These are phyloP conservation scores for Apophysomyces ossiformis DNA, from an alignment of 371 early-diverging fungal genomes.

Conservation along the genomic window DNA sequence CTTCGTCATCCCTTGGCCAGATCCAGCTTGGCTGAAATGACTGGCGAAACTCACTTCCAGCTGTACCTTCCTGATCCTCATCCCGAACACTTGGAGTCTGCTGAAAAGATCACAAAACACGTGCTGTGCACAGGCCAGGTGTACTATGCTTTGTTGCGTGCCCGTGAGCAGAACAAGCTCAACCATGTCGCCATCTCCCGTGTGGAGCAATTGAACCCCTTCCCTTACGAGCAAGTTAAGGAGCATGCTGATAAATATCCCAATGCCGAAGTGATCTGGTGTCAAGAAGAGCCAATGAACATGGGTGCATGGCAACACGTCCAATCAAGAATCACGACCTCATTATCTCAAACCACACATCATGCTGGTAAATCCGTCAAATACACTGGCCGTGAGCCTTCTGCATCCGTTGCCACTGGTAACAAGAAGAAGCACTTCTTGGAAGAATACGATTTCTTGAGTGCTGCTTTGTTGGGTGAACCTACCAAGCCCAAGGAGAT, in stretches of 20 bases:
- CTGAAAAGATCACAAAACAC: slow-evolving; percentile 83
- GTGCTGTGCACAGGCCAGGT: slow-evolving; percentile 96
- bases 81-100: slow-evolving; percentile 73
- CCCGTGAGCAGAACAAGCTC: slow-evolving; percentile 86
- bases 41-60: slow-evolving; percentile 82
- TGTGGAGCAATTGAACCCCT: slow-evolving; percentile 93
- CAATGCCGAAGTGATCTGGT: slow-evolving; percentile 89
- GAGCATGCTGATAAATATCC: slow-evolving; percentile 89
- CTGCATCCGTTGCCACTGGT: slow-evolving; percentile 96
- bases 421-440: slow-evolving; percentile 95
- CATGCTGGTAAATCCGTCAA: slow-evolving; percentile 72
- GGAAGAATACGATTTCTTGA: slow-evolving; percentile 87
- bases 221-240: slow-evolving; percentile 93
- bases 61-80: slow-evolving; percentile 91
- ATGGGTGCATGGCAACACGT: slow-evolving; percentile 92
- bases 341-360: slow-evolving; percentile 71
- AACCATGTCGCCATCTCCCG: slow-evolving; percentile 90
- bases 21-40: slow-evolving; percentile 84
- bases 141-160: slow-evolving; percentile 89
- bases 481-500: slow-evolving; percentile 68
- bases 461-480: slow-evolving; percentile 84
- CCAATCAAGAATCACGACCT: slow-evolving; percentile 84
- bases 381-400: slow-evolving; percentile 92
- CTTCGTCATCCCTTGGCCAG: slow-evolving; percentile 94
- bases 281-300: slow-evolving; percentile 96